phyloP scores from a whole-genome alignment of 345 rosid genomes.

The Brassica cretica region DNA sequence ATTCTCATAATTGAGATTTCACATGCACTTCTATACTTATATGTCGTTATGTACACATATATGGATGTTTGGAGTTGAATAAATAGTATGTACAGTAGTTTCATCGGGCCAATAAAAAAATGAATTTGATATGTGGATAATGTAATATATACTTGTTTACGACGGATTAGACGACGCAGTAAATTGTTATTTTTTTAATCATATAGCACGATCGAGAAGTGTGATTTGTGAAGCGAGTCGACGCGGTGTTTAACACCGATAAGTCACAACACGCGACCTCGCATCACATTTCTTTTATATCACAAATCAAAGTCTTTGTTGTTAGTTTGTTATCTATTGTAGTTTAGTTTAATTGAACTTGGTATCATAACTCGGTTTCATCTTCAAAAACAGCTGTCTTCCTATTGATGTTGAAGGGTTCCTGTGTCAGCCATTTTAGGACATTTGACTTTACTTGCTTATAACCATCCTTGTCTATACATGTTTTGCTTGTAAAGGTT shows the following conservation, averaged over 20 bases:
- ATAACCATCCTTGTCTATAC: conserved; percentile 7
- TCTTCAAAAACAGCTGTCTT: conserved; percentile 37
- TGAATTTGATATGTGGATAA: not conserved
- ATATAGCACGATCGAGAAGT: not conserved
- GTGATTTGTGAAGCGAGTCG: conserved; percentile 30
- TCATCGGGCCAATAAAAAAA: not conserved
- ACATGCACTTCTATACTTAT: conserved; percentile 29
- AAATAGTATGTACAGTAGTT: not conserved
- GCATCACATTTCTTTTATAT: not conserved
- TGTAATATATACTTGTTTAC: not conserved
- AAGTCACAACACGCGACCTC: conserved; percentile 32
- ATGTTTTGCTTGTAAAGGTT: not conserved
- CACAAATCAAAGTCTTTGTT: conserved; percentile 14
- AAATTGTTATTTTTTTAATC: not conserved
- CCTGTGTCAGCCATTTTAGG: conserved; percentile 34
- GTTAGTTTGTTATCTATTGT: conserved; percentile 12
- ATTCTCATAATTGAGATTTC: conserved; percentile 31
- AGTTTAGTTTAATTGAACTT: conserved; percentile 2
- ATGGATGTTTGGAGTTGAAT: not conserved
- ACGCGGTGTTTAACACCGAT: conserved; percentile 19
- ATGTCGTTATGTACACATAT: not conserved
- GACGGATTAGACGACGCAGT: not conserved
- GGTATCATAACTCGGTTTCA: conserved; percentile 29
- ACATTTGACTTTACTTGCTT: conserved; percentile 30
- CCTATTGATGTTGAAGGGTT: conserved; percentile 5